phyloP scores from a whole-genome alignment of 768 basidiomycete species.

The Suillus alpinus region DNA sequence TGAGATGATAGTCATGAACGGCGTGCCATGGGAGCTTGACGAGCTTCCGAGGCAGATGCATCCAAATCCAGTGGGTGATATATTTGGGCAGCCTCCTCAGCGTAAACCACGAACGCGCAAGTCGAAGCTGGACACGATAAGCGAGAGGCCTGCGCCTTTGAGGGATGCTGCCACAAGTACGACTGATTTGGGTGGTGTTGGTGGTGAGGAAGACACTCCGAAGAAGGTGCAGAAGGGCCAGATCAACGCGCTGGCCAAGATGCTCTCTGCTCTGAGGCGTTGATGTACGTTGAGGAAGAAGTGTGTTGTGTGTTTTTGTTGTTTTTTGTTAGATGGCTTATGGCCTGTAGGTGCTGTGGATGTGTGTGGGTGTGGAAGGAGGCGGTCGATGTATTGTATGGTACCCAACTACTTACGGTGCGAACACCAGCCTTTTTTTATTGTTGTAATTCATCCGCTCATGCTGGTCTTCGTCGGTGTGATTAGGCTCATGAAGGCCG shows the following conservation, averaged over 20 bases:
- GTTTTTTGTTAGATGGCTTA: constrained; percentile 5
- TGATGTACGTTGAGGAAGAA: constrained; percentile 22
- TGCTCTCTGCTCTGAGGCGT: constrained; percentile 79
- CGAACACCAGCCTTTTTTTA: constrained; percentile 28
- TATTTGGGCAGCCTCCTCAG: constrained; percentile 51
- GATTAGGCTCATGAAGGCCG: background rate
- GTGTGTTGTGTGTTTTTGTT: constrained; percentile 3
- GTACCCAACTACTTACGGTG: constrained; percentile 44
- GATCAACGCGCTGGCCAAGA: constrained; percentile 88
- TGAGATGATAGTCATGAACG: constrained; percentile 57
- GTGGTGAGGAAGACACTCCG: constrained; percentile 44
- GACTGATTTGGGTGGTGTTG: constrained; percentile 57
- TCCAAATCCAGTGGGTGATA: constrained; percentile 58
- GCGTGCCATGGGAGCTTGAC: constrained; percentile 73
- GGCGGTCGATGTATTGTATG: constrained; percentile 49
- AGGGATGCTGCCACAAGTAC: constrained; percentile 72
- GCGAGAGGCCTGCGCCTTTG: constrained; percentile 51
- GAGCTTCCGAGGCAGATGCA: constrained; percentile 67
- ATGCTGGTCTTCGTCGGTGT: constrained; percentile 10
- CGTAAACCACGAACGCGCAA: constrained; percentile 70
- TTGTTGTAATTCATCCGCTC: constrained; percentile 22
- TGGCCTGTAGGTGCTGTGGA: constrained; percentile 20
- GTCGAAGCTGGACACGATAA: constrained; percentile 69
- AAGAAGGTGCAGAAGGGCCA: constrained; percentile 88
- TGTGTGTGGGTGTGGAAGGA: constrained; percentile 34